A percentile compares a stretch with the other conserved stretches of the same genome.
These are phyloP conservation scores for Starmerella asiatica DNA, from an alignment of 805 yeast genomes.

Conservation along the genomic window DNA sequence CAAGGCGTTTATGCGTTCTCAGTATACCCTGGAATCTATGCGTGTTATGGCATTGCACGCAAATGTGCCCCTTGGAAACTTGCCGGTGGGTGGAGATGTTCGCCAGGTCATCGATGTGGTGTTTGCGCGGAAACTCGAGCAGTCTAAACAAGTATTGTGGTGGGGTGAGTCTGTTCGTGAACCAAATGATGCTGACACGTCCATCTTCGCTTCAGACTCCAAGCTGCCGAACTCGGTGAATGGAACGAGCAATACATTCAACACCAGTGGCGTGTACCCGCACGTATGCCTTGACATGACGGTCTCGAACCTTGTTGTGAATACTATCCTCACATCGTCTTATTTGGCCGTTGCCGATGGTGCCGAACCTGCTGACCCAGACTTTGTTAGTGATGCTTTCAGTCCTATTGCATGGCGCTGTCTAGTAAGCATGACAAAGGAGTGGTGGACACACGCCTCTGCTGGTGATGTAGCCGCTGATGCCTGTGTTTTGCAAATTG, in stretches of 20 bases:
- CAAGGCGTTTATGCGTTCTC: slow-evolving; percentile 58
- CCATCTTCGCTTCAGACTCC: background rate
- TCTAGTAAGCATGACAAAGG: slow-evolving; percentile 60
- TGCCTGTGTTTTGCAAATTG: slow-evolving; percentile 63
- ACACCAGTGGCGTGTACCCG: slow-evolving; percentile 37
- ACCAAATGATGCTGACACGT: background rate
- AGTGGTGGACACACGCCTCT: slow-evolving; percentile 68
- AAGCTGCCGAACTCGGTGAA: background rate
- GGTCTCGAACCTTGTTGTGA: slow-evolving; percentile 66
- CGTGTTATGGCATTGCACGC: slow-evolving; percentile 55
- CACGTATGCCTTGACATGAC: slow-evolving; percentile 67
- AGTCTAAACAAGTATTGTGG: slow-evolving; percentile 69
- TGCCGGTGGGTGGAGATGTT: slow-evolving; percentile 54
- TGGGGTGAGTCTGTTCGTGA: slow-evolving; percentile 49
- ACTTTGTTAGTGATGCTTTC: slow-evolving; percentile 54
- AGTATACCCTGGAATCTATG: slow-evolving; percentile 58
- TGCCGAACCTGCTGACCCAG: slow-evolving; percentile 22
- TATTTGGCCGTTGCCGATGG: slow-evolving; percentile 31
- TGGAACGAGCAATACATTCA: background rate
- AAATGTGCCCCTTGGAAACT: slow-evolving; percentile 74
- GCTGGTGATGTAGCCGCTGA: slow-evolving; percentile 60
- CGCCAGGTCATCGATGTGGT: slow-evolving; percentile 71
- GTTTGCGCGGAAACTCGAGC: slow-evolving; percentile 63
- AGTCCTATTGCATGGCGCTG: slow-evolving; percentile 59
- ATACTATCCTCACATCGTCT: slow-evolving; percentile 74